Evolutionary conservation across 441 rosid species (phyloP).

Genomic region (Eutrema salsugineum): DNA sequence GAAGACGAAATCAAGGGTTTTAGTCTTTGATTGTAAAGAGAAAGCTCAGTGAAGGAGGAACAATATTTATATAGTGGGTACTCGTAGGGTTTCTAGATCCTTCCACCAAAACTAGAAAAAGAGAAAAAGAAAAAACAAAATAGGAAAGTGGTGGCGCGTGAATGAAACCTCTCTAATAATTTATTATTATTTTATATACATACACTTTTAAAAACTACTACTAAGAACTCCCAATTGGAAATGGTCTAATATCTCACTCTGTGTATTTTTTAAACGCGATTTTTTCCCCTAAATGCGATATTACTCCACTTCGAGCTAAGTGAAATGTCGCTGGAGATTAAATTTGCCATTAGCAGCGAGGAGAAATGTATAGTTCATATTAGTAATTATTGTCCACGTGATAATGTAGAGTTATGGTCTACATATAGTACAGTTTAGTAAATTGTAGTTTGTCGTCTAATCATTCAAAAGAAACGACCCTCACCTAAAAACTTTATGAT

Average conservation of each 20-base stretch:
- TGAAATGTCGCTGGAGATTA: neutral
- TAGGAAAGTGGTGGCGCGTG: too few species aligned
- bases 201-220: too few species aligned
- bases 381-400: neutral
- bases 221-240: too few species aligned
- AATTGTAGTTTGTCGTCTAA: neutral
- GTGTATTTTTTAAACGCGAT: too few species aligned
- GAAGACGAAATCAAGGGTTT: neutral
- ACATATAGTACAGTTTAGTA: neutral
- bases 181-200: too few species aligned
- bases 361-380: too few species aligned
- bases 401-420: neutral
- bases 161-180: too few species aligned
- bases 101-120: constrained; percentile 29
- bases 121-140: neutral
- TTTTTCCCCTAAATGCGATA: neutral
- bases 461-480: neutral
- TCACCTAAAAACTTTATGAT: neutral
- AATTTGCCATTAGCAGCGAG: neutral
- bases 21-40: neutral
- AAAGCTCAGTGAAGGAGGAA: neutral
- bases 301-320: too few species aligned
- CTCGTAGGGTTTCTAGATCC: constrained; percentile 68
- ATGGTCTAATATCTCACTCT: too few species aligned
- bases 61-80: constrained; percentile 30